Evolutionary conservation across 176 grass and related monocot genomes (phyloP).

Genomic region (Musa itinerans): DNA sequence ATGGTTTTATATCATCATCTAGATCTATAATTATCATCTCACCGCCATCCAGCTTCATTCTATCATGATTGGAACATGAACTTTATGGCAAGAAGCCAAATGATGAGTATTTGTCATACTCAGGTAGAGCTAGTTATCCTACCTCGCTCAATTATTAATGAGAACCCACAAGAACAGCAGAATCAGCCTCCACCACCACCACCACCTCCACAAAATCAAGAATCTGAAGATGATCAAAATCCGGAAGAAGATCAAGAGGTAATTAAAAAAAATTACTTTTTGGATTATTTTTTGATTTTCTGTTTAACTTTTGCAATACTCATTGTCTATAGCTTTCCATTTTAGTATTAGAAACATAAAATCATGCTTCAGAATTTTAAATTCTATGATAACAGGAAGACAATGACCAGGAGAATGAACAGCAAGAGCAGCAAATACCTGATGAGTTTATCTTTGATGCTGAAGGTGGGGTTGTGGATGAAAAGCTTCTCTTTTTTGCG

Average conservation of each 20-base stretch:
- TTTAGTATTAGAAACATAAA: not conserved
- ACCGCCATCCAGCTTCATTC: too few species aligned
- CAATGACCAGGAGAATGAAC: slow-evolving; percentile 87
- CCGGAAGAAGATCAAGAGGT: slow-evolving; percentile 93
- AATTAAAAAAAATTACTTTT: slow-evolving; percentile 16
- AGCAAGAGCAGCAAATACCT: slow-evolving; percentile 77
- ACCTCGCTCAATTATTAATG: slow-evolving; percentile 73
- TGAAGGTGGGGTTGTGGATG: slow-evolving; percentile 86
- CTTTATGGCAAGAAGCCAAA: not conserved
- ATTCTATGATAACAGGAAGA: slow-evolving; percentile 38
- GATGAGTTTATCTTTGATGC: slow-evolving; percentile 99
- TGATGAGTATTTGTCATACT: slow-evolving; percentile 12
- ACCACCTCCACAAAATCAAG: slow-evolving; percentile 85
- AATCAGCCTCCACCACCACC: slow-evolving; percentile 72
- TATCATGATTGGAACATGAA: not conserved
- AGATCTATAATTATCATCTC: too few species aligned
- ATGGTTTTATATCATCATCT: too few species aligned
- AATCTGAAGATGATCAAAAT: slow-evolving; percentile 82
- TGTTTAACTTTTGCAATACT: not conserved
- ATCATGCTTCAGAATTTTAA: not conserved
- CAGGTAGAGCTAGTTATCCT: slow-evolving; percentile 99
- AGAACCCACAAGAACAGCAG: slow-evolving; percentile 92
- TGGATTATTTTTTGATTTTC: slow-evolving; percentile 7
- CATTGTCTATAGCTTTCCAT: not conserved
- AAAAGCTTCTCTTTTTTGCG: slow-evolving; percentile 96